A percentile compares a stretch with the other conserved stretches of the same genome.
phyloP scores from a whole-genome alignment of 2,329 filamentous ascomycete genomes.

The Verticillium dahliae region DNA sequence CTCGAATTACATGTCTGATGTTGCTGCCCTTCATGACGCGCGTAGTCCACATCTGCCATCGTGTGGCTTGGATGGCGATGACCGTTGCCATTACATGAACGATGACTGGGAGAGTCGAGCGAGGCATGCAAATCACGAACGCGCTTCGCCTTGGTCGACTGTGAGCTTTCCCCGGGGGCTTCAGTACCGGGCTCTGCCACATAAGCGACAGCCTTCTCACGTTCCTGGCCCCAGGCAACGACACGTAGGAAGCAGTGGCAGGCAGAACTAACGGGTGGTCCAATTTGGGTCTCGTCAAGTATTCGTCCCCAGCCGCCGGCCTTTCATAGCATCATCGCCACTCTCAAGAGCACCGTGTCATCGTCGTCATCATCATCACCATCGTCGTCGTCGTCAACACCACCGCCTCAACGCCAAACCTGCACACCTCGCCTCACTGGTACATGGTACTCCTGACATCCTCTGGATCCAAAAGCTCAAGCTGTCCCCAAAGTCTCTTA shows the following conservation, averaged over 20 bases:
- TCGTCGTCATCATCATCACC: background rate
- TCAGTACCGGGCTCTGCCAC: too few species aligned
- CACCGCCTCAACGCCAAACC: background rate
- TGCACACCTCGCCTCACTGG: background rate
- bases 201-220: too few species aligned
- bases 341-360: background rate
- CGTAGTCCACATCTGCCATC: too few species aligned
- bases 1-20: background rate
- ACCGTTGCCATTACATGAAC: too few species aligned
- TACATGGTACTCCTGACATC: background rate
- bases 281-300: background rate
- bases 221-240: too few species aligned
- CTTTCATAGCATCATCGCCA: background rate
- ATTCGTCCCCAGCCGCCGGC: background rate
- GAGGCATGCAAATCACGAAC: too few species aligned
- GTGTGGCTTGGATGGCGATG: too few species aligned
- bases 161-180: too few species aligned
- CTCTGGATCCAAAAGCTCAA: background rate
- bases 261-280: background rate
- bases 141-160: too few species aligned
- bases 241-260: too few species aligned
- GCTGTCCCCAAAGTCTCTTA: constrained; percentile 7
- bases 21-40: background rate
- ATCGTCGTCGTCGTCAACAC: background rate
- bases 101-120: too few species aligned